A percentile compares a stretch with the other conserved stretches of the same genome.
Conservation (phyloP, 768 basidiomycete species). For the Tubosaeta brunneosetosa region DNA sequence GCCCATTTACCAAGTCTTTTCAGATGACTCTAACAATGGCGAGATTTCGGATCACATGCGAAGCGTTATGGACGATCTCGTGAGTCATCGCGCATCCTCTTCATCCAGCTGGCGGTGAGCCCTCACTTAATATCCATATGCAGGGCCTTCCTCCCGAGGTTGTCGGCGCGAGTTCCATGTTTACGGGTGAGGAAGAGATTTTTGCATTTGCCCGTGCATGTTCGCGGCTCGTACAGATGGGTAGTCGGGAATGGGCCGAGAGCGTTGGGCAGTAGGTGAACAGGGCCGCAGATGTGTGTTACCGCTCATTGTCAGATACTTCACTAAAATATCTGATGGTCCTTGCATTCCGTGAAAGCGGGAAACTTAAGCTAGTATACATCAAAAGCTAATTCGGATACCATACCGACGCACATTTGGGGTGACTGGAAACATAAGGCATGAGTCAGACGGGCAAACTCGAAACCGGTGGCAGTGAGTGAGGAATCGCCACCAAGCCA, state of each 20-base stretch:
- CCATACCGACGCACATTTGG: slow-evolving; percentile 19
- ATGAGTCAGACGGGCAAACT: not conserved
- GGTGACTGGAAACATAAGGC: slow-evolving; percentile 11
- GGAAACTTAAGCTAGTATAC: slow-evolving; percentile 21
- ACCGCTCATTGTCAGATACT: too few species aligned
- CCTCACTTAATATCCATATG: not conserved
- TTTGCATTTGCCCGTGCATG: slow-evolving; percentile 97
- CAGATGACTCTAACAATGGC: slow-evolving; percentile 51
- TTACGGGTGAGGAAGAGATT: slow-evolving; percentile 93
- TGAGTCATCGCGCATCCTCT: slow-evolving; percentile 31
- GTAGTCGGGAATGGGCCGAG: slow-evolving; percentile 81
- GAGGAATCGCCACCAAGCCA: not conserved
- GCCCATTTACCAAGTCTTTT: slow-evolving; percentile 86
- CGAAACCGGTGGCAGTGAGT: not conserved
- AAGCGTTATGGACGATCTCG: slow-evolving; percentile 93
- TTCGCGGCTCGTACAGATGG: slow-evolving; percentile 84
- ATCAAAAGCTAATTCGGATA: slow-evolving; percentile 14
- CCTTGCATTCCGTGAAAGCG: slow-evolving; percentile 4
- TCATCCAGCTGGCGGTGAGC: not conserved
- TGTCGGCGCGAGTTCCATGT: slow-evolving; percentile 84
- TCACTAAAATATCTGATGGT: not conserved
- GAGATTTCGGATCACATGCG: slow-evolving; percentile 82
- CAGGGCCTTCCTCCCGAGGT: slow-evolving; percentile 75
- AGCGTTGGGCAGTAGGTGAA: slow-evolving; percentile 33
- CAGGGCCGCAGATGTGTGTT: not conserved